Conservation (phyloP, 768 basidiomycete genomes). For the Kwoniella botswanensis region DNA sequence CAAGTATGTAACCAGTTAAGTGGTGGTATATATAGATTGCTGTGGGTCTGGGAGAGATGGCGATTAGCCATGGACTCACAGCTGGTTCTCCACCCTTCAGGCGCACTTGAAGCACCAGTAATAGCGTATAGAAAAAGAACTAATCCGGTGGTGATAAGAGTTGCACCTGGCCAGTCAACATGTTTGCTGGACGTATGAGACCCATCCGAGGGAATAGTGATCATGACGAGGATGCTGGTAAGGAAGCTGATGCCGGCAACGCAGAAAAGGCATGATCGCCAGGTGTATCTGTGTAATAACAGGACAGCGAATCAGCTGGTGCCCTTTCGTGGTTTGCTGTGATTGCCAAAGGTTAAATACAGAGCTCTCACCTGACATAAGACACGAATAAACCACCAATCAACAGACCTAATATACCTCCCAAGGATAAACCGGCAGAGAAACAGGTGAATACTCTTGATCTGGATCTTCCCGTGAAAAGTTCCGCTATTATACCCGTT, state of each 20-base stretch:
- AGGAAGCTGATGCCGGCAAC: constrained; percentile 66
- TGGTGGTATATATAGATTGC: too few relatives aligned
- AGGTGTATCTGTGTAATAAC: constrained; percentile 51
- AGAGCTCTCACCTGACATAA: constrained; percentile 57
- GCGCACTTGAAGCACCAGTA: constrained; percentile 68
- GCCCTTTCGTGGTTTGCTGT: too few relatives aligned
- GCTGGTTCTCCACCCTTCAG: constrained; percentile 67
- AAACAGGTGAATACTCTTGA: constrained; percentile 82
- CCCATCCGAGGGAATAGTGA: constrained; percentile 70
- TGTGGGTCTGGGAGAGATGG: too few relatives aligned
- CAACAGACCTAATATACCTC: constrained; percentile 71
- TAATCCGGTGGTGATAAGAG: constrained; percentile 70
- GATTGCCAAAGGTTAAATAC: too few relatives aligned
- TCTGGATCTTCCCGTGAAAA: constrained; percentile 74
- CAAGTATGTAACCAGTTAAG: too few relatives aligned
- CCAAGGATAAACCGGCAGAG: constrained; percentile 81
- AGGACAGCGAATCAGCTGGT: too few relatives aligned
- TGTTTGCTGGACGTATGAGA: constrained; percentile 53
- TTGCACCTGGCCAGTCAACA: constrained; percentile 79
- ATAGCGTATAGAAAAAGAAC: constrained; percentile 75
- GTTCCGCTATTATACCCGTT: constrained; percentile 78
- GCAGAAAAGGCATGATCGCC: constrained; percentile 73
- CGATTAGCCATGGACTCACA: constrained; percentile 59
- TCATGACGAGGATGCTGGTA: constrained; percentile 64
- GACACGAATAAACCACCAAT: constrained; percentile 77